Evolutionary conservation across 805 yeast species (phyloP).

Genomic region (Candida ulmi): DNA sequence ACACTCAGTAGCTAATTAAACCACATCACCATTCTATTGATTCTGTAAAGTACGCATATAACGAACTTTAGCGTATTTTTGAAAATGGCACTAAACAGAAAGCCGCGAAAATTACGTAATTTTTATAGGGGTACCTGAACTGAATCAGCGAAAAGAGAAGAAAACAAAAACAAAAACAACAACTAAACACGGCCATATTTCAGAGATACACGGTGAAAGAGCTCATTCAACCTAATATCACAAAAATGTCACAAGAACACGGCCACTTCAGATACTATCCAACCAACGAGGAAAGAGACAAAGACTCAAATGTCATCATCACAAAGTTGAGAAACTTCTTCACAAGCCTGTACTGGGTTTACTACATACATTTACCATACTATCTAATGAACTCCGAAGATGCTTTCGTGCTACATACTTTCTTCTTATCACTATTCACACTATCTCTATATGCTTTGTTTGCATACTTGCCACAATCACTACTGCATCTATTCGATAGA

Average conservation of each 20-base stretch:
- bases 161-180: not conserved
- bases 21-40: too few relatives aligned
- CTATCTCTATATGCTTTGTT: conserved; percentile 34
- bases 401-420: conserved; percentile 33
- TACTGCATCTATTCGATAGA: conserved; percentile 21
- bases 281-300: conserved; percentile 23
- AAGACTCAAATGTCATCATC: conserved; percentile 18
- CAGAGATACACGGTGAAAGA: too few relatives aligned
- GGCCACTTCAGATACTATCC: conserved; percentile 25
- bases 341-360: conserved; percentile 36
- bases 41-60: too few relatives aligned
- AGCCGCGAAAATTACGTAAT: too few relatives aligned
- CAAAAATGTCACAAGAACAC: conserved; percentile 1
- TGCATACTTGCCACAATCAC: conserved; percentile 24
- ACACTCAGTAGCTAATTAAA: too few relatives aligned
- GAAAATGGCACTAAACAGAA: too few relatives aligned
- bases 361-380: conserved; percentile 39
- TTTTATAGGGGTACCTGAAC: too few relatives aligned
- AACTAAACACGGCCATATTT: too few relatives aligned
- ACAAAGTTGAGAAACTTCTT: conserved; percentile 24
- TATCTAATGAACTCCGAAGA: conserved; percentile 38
- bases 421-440: conserved; percentile 31
- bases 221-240: too few relatives aligned
- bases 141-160: too few relatives aligned
- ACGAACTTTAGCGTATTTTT: too few relatives aligned